Percentiles rank a stretch among this genome's conserved stretches.
Evolutionary conservation across 2,329 filamentous ascomycete species (phyloP).

Genomic region (Capronia epimyces): DNA sequence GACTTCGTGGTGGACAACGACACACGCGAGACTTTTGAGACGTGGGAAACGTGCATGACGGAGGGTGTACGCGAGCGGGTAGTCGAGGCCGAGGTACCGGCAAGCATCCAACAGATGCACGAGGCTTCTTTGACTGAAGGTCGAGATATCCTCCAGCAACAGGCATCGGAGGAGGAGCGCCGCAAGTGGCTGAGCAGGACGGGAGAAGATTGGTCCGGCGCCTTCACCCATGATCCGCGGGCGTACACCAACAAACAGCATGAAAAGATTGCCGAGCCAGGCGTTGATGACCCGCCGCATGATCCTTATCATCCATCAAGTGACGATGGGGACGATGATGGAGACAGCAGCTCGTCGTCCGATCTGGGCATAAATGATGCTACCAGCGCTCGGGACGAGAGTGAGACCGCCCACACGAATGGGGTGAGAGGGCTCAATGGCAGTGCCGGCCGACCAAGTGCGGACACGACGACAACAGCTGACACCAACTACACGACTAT

Average conservation of each 20-base stretch:
- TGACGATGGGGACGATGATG: conserved; percentile 33
- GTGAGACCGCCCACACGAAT: conserved; percentile 28
- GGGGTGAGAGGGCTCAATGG: conserved; percentile 22
- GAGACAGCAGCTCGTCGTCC: conserved; percentile 35
- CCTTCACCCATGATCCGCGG: conserved; percentile 73
- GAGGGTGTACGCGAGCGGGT: conserved; percentile 73
- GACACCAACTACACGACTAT: conserved; percentile 32
- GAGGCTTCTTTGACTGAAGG: conserved; percentile 73
- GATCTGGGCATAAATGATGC: conserved; percentile 59
- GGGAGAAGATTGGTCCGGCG: conserved; percentile 79
- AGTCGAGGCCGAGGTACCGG: conserved; percentile 68
- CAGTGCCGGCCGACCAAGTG: conserved; percentile 28
- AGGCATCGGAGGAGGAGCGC: conserved; percentile 62
- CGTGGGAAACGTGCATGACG: conserved; percentile 84
- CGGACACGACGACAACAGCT: conserved; percentile 41
- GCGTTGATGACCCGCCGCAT: conserved; percentile 47
- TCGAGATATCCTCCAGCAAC: conserved; percentile 71
- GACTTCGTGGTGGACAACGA: conserved; percentile 81
- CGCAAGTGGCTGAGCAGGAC: conserved; percentile 71
- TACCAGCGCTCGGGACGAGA: conserved; percentile 29
- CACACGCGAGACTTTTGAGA: conserved; percentile 85
- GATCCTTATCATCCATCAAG: conserved; percentile 48
- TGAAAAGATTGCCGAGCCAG: conserved; percentile 53
- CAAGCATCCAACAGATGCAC: conserved; percentile 67
- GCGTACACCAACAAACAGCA: conserved; percentile 51